Evolutionary conservation across 768 basidiomycete species (phyloP), one percentile per base, ranked within the genome.

Genomic region (Tulasnella sp.): DNA sequence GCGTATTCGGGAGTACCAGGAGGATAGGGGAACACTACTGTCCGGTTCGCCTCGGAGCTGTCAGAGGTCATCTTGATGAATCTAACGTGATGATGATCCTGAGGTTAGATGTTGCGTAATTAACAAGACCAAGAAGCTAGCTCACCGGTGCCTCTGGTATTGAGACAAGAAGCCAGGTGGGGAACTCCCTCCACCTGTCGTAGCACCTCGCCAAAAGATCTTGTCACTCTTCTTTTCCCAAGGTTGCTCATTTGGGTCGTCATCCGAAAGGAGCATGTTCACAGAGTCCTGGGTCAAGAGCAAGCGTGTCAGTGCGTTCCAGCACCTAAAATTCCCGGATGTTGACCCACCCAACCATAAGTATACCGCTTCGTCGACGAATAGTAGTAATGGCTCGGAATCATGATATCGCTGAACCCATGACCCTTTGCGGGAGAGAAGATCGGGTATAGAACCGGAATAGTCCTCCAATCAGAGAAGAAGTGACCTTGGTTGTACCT

Each of bases 381-480:
- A 66, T 89, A 90, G 70, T 99, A 98, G 69, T 99, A 98, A 70
- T 98, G 93, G 62, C 89, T 93, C 0, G 96, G 95, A 63, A 98
- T 92, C 60, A 88, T 77, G 65, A 99, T 88, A 68, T 98, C 96
- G 63, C 82, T 73, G 69, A 86, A 97, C 0, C 96, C 92, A 42
- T 75, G 75, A 0, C 86, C 84, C 67, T 87, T 91, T 0, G 92
- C 88, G 1, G 95, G 93, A 1, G 91, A 93, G 72, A 99, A 88
- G 27, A 99, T 81, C 5, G 96, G 96, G 70, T 89, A 94, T n/a
- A 95, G 76, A 1, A 81, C 81, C 10, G 87, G 81, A 60, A 97
- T 84, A 0, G 86, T 87, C 21, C 94, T 77, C 88, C 91, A 96
- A 71, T 99, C 95, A 17, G 89, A 90, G 79, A 96, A 98, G 72